A percentile compares a stretch with the other conserved stretches of the same genome.
These are phyloP conservation scores for Paraphaeosphaeria minitans DNA, from an alignment of 2,329 filamentous ascomycete genomes.

Conservation along the genomic window DNA sequence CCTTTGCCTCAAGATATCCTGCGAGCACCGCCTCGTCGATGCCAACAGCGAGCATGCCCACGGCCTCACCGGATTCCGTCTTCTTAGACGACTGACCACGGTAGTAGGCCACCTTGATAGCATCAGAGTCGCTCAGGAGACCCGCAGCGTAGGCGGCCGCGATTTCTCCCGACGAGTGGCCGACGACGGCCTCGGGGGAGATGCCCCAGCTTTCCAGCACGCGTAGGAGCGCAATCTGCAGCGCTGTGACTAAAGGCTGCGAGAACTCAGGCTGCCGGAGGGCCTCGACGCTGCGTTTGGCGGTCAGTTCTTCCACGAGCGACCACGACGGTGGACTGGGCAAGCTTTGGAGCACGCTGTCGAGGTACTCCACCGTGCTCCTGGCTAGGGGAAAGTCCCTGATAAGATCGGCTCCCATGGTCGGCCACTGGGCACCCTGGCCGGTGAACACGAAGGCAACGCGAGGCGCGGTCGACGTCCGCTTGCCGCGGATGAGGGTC, in stretches of 20 bases:
- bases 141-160: constrained; percentile 25
- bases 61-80: background rate
- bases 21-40: background rate
- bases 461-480: background rate
- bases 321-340: no score
- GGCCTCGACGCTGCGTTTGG: constrained; percentile 12
- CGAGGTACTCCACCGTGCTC: no score
- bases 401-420: background rate
- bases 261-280: constrained; percentile 14
- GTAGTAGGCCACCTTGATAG: constrained; percentile 12
- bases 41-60: constrained; percentile 15
- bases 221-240: constrained; percentile 29
- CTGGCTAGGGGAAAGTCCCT: no score
- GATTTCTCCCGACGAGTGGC: constrained; percentile 35
- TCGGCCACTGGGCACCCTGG: constrained; percentile 52
- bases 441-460: constrained; percentile 43
- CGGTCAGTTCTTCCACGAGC: background rate
- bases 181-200: constrained; percentile 20
- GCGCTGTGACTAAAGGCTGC: constrained; percentile 27
- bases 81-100: background rate
- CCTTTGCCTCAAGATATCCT: background rate
- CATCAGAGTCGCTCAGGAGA: constrained; percentile 1
- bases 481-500: no score
- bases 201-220: constrained; percentile 21
- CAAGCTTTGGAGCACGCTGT: no score